Evolutionary conservation across 257 asterid genomes (phyloP), one percentile per base, ranked within the genome.

Genomic region (Verbena officinalis): DNA sequence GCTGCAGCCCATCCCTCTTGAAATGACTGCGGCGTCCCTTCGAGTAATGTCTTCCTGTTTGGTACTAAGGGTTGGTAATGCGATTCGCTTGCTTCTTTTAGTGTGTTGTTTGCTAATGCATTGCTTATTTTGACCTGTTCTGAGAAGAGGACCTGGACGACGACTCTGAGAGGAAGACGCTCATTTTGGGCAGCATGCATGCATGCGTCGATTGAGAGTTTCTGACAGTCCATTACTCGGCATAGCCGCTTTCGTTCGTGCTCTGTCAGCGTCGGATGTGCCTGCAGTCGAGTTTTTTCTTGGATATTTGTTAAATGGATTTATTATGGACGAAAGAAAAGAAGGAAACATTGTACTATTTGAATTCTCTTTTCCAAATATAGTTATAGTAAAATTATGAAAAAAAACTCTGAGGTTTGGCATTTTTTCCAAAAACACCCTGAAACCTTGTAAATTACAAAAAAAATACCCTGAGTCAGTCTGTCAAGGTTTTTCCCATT

Each of bases 121-220:
- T 87, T 90, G 83, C 95, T 93, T 54, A 90, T 85, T 56, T 93
- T 93, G 17, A 93, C 97, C 71, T 90, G 99, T 55, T 93, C 97
- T 4, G 99, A 87, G 82, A 93, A 87, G 68, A 93, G 91, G 64
- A 93, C 97, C 66, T 90, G 99, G 51, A 93, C 95, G 7, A 90
- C 99, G 0, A 90, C 85, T 68, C 99, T 65, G 17, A 90, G 79
- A 1, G 99, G 99, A 60, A 93, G 99, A 2, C 99, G 67, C 72
- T 93, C 99, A 50, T 93, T 93, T 61, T 90, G 99, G 2, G 99
- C 99, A 0, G 96, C 99, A 8, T 93, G 99, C 99, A 90, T 87
- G 64, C 99, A 90, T 1, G 96, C 99, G 63, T 93, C 99, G 0
- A 93, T 84, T 0, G 99, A 90, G 33, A 93, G 99, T 40, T 93